These are phyloP conservation scores for Russula sp. DNA, from an alignment of 768 basidiomycete genomes.

Conservation along the genomic window DNA sequence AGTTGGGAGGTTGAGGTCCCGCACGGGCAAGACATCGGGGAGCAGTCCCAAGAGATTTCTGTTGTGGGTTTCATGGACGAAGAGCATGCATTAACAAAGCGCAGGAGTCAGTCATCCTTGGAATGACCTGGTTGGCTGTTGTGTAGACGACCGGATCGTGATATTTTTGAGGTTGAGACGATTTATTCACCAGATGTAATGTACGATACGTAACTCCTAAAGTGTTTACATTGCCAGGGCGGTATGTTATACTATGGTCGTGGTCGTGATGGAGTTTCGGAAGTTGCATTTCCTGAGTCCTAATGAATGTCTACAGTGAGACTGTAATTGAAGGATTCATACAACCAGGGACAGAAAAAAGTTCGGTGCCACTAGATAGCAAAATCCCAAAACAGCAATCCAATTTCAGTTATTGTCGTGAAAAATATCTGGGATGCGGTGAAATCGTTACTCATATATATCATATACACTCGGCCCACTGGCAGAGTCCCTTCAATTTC, in stretches of 20 bases:
- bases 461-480: too few species aligned
- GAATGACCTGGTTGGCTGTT: background rate
- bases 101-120: constrained; percentile 6
- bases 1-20: constrained; percentile 30
- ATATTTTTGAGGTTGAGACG: background rate
- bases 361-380: too few species aligned
- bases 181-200: background rate
- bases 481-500: too few species aligned
- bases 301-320: too few species aligned
- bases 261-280: too few species aligned
- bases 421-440: too few species aligned
- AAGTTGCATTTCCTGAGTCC: too few species aligned
- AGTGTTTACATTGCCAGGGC: background rate
- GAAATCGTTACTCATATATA: too few species aligned
- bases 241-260: background rate
- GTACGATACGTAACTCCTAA: background rate
- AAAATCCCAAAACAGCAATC: too few species aligned
- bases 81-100: constrained; percentile 25
- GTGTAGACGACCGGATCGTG: background rate
- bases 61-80: constrained; percentile 32
- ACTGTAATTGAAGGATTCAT: too few species aligned
- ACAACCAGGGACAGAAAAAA: too few species aligned
- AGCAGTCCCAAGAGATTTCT: constrained; percentile 32
- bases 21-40: constrained; percentile 29
- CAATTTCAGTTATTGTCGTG: too few species aligned